Evolutionary conservation across 441 rosid genomes (phyloP).

Genomic region (Euphorbia corollata): DNA sequence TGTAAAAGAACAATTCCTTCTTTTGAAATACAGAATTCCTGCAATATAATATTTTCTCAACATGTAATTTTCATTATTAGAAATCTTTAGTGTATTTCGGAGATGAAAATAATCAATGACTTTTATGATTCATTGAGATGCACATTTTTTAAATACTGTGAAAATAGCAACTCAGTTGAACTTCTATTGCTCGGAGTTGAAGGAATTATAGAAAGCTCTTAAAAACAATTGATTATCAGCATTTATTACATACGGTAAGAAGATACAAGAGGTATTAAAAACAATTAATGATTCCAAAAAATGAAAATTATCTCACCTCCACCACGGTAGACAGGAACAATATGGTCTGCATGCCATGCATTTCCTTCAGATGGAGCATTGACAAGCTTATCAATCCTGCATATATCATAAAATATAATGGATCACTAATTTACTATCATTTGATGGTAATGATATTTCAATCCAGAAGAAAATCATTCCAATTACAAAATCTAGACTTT

Average conservation of each 20-base stretch:
- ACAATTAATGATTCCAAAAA: background rate
- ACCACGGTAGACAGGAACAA: constrained; percentile 80
- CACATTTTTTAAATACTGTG: background rate
- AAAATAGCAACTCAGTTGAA: background rate
- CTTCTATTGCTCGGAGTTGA: background rate
- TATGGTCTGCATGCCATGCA: constrained; percentile 97
- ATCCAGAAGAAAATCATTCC: background rate
- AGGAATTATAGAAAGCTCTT: background rate
- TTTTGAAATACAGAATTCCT: background rate
- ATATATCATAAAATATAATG: constrained; percentile 19
- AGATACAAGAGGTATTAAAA: constrained; percentile 3
- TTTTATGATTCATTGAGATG: background rate
- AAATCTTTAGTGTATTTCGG: background rate
- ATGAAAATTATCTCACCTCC: constrained; percentile 50
- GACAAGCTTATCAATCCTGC: constrained; percentile 73
- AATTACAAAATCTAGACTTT: background rate
- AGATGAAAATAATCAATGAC: background rate
- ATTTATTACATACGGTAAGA: background rate
- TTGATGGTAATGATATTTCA: constrained; percentile 1
- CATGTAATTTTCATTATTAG: background rate
- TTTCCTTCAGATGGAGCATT: constrained; percentile 75
- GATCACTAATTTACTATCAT: background rate
- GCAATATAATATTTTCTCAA: background rate
- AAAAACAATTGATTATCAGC: background rate
- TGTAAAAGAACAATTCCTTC: background rate